phyloP scores from a whole-genome alignment of 179 eudicot genomes.

The Beta corolliflora region DNA sequence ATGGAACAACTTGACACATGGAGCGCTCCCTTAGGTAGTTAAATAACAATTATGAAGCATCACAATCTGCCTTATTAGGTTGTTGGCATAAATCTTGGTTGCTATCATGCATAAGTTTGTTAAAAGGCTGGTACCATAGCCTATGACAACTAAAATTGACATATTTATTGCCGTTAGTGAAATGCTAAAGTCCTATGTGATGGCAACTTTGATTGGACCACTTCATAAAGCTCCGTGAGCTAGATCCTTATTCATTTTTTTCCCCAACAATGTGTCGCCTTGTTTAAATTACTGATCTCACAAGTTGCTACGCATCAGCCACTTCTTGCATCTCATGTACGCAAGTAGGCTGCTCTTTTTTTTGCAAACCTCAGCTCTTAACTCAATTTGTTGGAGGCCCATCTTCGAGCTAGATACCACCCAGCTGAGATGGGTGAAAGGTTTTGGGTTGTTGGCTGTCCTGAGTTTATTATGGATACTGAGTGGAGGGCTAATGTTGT shows the following conservation, averaged over 20 bases:
- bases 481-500: no score
- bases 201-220: neutral
- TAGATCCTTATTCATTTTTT: no score
- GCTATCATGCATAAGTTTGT: neutral
- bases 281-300: neutral
- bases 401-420: neutral
- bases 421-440: no score
- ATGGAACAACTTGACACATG: neutral
- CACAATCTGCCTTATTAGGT: neutral
- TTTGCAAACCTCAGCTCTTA: neutral
- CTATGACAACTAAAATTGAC: conserved; percentile 1
- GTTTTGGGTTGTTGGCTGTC: no score
- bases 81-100: neutral
- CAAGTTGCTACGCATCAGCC: no score
- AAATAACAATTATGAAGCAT: neutral
- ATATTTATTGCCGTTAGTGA: neutral
- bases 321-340: neutral
- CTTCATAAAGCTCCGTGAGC: neutral
- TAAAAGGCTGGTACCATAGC: neutral
- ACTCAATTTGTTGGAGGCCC: neutral
- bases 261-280: no score
- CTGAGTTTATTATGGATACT: no score
- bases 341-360: neutral
- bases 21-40: neutral
- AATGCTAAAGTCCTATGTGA: neutral